A percentile compares a stretch with the other conserved stretches of the same genome.
These are phyloP conservation scores for Yarrowia osloensis DNA, from an alignment of 805 yeast species.

Conservation along the genomic window DNA sequence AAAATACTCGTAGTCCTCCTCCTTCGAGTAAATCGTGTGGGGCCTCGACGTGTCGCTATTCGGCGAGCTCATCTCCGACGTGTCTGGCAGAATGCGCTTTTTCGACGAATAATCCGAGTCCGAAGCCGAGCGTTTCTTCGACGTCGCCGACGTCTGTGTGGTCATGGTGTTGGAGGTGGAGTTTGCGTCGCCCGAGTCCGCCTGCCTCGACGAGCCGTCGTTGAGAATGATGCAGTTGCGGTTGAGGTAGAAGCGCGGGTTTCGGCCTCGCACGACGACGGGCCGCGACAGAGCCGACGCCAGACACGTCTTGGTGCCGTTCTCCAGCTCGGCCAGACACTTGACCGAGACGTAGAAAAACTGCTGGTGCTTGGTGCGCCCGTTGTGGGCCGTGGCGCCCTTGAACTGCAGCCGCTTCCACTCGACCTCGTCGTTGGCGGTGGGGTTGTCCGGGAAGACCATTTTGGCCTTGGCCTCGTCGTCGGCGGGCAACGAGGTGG, in stretches of 20 bases:
- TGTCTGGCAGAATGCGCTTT: not conserved
- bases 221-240: conserved; percentile 52
- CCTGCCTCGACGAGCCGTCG: conserved; percentile 25
- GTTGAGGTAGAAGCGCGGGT: conserved; percentile 60
- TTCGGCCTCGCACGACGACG: conserved; percentile 60
- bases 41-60: conserved; percentile 5
- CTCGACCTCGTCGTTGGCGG: conserved; percentile 40
- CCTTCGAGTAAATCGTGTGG: conserved; percentile 29
- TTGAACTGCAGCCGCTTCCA: conserved; percentile 41
- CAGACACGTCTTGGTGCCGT: conserved; percentile 35
- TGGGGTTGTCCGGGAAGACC: conserved; percentile 35
- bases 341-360: conserved; percentile 35
- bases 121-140: conserved; percentile 8
- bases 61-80: not conserved
- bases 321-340: conserved; percentile 38
- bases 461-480: conserved; percentile 34
- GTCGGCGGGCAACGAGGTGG: conserved; percentile 29
- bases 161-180: not conserved
- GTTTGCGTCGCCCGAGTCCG: not conserved
- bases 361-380: conserved; percentile 38
- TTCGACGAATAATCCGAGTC: conserved; percentile 23
- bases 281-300: conserved; percentile 45
- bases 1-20: conserved; percentile 50
- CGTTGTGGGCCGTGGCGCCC: conserved; percentile 43
- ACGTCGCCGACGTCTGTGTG: not conserved